Base-by-base conservation (phyloP, 179 eudicot genomes). In the Spinacia oleracea region DNA sequence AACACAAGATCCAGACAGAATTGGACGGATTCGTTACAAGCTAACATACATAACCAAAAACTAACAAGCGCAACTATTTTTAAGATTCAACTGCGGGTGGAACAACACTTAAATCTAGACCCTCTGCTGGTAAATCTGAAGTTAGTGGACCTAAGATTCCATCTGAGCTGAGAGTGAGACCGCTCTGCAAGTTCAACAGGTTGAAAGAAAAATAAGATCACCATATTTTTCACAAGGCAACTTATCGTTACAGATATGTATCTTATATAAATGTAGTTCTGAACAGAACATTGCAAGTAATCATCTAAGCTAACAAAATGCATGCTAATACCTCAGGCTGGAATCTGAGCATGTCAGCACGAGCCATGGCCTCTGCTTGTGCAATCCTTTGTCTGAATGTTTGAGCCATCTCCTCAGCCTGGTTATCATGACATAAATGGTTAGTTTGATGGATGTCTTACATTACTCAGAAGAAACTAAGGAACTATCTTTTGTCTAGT, bases 371-470 rank as follows among this genome's bases (percentile, higher is more conserved):
- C 87, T 96, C 99, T 27, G 99, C 99, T 91, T 96, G 99, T 81
- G 99, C 99, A 75, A 96, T 96, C 85, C 98, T 90, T 78, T 96
- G 98, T 89, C 99, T 90, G 85, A 93, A 96, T 66, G 96, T 89
- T 87, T 92, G 97, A 53, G 98, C 99, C 99, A 96, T 92, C 91
- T 96, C 99, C 83, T 96, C 99, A 16, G 99, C 99, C 99, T 96
- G 88, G 88, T 60, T 51, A 51, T 27, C 12, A 46, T 27, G 11
- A 79, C n/a, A 76, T 68, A 56, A 59, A 53, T 27, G n/a, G 63
- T 45, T 43, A 73, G 14, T 21, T 62, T n/a, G n/a, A 70, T 9
- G 7, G 2, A 6, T 45, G 27, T 65, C 21, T 25, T 25, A 16
- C 40, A 21, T 40, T 5, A n/a, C 50, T 20, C 27, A 11, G 35